phyloP scores from a whole-genome alignment of 345 rosid genomes.

The Clausena lansium region DNA sequence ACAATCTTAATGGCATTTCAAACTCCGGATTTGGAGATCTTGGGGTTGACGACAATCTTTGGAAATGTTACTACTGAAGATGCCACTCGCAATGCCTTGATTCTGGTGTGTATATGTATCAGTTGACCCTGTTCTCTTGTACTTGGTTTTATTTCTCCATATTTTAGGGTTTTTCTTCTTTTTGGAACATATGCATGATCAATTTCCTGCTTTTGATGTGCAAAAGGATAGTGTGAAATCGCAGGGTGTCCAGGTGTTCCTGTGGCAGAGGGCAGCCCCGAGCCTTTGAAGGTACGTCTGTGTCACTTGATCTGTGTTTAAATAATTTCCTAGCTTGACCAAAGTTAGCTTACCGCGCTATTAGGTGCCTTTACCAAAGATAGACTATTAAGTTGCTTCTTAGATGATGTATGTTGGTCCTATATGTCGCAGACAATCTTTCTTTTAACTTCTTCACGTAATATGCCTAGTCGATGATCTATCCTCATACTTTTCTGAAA shows the following conservation, averaged over 20 bases:
- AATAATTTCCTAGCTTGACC: neutral
- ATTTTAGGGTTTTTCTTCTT: neutral
- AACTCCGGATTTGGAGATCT: slow-evolving; percentile 62
- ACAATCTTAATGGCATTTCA: slow-evolving; percentile 96
- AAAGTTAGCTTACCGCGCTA: neutral
- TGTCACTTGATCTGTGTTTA: neutral
- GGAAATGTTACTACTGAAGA: slow-evolving; percentile 74
- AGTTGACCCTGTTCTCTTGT: neutral
- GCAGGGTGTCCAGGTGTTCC: slow-evolving; percentile 81
- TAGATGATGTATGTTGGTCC: neutral
- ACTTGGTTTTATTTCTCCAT: neutral
- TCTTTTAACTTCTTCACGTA: neutral
- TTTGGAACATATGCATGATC: slow-evolving; percentile 51
- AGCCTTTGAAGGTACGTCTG: slow-evolving; percentile 72
- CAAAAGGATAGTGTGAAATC: slow-evolving; percentile 94
- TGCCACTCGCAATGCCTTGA: slow-evolving; percentile 85
- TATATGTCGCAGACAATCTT: neutral
- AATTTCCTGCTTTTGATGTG: slow-evolving; percentile 36
- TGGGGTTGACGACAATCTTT: slow-evolving; percentile 87
- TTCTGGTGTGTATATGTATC: slow-evolving; percentile 52
- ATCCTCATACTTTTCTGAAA: neutral
- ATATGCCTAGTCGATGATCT: neutral
- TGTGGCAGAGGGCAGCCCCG: slow-evolving; percentile 80
- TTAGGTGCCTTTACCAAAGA: neutral
- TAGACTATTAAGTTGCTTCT: neutral